Percentiles rank a stretch among this genome's conserved stretches.
phyloP scores from a whole-genome alignment of 2,329 filamentous ascomycete species.

The Rutstroemia sydowiana region DNA sequence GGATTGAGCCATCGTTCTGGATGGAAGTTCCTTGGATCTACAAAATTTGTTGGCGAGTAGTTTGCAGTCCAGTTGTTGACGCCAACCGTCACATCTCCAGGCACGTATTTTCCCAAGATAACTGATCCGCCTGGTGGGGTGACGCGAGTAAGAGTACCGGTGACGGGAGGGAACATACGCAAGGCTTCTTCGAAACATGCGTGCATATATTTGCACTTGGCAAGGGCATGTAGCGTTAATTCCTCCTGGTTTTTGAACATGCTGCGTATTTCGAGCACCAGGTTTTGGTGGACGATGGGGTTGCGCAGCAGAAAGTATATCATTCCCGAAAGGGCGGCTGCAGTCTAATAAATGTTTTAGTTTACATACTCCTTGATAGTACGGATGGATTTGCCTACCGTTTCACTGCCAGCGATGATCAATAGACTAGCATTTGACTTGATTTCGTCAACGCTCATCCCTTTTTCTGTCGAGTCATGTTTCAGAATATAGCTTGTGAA shows the following conservation, averaged over 20 bases:
- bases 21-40: not conserved
- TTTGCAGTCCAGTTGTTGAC: not conserved
- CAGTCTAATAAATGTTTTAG: constrained; percentile 26
- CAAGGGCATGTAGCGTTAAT: constrained; percentile 13
- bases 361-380: constrained; percentile 13
- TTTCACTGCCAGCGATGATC: constrained; percentile 7
- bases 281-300: constrained; percentile 21
- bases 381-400: not conserved
- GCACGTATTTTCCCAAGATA: not conserved
- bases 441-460: constrained; percentile 5
- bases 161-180: constrained; percentile 14
- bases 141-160: not conserved
- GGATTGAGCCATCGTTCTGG: constrained; percentile 4
- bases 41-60: not conserved
- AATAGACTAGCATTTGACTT: constrained; percentile 1
- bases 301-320: constrained; percentile 48
- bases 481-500: constrained; percentile 8
- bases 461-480: constrained; percentile 3
- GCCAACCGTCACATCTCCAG: not conserved
- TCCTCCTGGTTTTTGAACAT: constrained; percentile 30
- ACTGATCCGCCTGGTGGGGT: not conserved
- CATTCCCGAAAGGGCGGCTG: constrained; percentile 23
- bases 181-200: constrained; percentile 14
- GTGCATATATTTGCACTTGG: constrained; percentile 6
- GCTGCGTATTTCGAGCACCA: constrained; percentile 36